Evolutionary conservation across 2,329 filamentous ascomycete genomes (phyloP).

Genomic region (Colletotrichum sansevieriae): DNA sequence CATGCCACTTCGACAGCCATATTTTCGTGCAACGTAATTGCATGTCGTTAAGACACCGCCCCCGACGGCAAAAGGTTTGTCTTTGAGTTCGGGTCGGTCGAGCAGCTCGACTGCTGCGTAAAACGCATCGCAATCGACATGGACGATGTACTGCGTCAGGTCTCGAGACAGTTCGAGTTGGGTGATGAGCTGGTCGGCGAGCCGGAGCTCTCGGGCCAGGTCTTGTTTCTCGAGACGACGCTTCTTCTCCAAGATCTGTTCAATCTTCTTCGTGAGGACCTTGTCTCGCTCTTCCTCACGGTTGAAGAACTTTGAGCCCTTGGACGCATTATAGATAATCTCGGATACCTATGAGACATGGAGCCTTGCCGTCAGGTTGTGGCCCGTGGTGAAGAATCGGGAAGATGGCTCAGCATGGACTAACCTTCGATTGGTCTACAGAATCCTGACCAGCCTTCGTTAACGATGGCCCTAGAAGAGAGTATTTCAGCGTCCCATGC

Average conservation of each 20-base stretch:
- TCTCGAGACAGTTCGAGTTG: slow-evolving; percentile 85
- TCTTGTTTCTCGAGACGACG: slow-evolving; percentile 81
- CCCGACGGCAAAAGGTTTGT: slow-evolving; percentile 92
- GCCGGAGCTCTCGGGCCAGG: slow-evolving; percentile 77
- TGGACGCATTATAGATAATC: slow-evolving; percentile 96
- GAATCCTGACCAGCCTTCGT: slow-evolving; percentile 94
- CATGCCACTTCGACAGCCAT: slow-evolving; percentile 94
- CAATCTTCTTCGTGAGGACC: slow-evolving; percentile 86
- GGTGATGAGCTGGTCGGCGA: slow-evolving; percentile 84
- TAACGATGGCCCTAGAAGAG: slow-evolving; percentile 88
- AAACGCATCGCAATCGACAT: slow-evolving; percentile 97
- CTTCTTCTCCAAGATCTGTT: slow-evolving; percentile 81
- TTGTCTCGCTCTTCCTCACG: slow-evolving; percentile 89
- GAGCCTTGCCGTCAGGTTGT: not conserved
- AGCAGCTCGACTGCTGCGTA: slow-evolving; percentile 94
- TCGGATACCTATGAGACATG: slow-evolving; percentile 79
- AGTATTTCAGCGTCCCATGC: slow-evolving; percentile 83
- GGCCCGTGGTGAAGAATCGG: not conserved
- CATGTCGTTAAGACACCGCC: slow-evolving; percentile 73
- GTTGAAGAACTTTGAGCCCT: slow-evolving; percentile 95
- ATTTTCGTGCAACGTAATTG: slow-evolving; percentile 92
- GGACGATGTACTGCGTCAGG: slow-evolving; percentile 86
- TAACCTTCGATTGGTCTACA: slow-evolving; percentile 89
- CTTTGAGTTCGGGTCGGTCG: slow-evolving; percentile 84
- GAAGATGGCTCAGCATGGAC: slow-evolving; percentile 14